A percentile compares a stretch with the other conserved stretches of the same genome.
phyloP scores from a whole-genome alignment of 2,329 filamentous ascomycete genomes.

The Neurospora sp. region DNA sequence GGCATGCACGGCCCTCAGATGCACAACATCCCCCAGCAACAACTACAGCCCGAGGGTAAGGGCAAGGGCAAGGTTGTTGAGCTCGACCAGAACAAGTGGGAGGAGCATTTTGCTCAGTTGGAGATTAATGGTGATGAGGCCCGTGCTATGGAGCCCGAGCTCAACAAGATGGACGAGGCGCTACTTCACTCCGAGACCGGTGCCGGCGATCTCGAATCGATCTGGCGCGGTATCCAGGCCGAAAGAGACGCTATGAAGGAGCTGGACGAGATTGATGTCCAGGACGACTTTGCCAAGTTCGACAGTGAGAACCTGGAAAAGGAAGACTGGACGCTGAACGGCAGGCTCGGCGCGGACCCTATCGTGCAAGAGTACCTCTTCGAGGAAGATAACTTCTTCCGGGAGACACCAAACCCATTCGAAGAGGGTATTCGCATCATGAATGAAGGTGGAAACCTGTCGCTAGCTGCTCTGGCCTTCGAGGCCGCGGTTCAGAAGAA shows the following conservation, averaged over 20 bases:
- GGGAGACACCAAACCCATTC: slow-evolving; percentile 66
- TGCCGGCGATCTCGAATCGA: slow-evolving; percentile 80
- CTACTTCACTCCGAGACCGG: slow-evolving; percentile 60
- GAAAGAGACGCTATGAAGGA: slow-evolving; percentile 61
- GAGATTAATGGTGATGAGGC: slow-evolving; percentile 62
- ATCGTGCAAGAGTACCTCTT: slow-evolving; percentile 86
- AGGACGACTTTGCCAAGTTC: slow-evolving; percentile 60
- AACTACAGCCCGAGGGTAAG: slow-evolving; percentile 44
- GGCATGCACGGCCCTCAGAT: slow-evolving; percentile 30
- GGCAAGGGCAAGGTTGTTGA: slow-evolving; percentile 92
- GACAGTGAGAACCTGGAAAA: slow-evolving; percentile 38
- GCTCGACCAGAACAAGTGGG: slow-evolving; percentile 89
- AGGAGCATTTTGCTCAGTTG: slow-evolving; percentile 88
- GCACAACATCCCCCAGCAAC: slow-evolving; percentile 35
- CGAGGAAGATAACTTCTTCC: slow-evolving; percentile 87
- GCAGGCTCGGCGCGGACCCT: slow-evolving; percentile 58
- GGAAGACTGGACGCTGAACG: slow-evolving; percentile 58
- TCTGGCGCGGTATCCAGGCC: slow-evolving; percentile 76
- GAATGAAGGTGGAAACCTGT: slow-evolving; percentile 87
- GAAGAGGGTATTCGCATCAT: slow-evolving; percentile 90
- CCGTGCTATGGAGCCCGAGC: slow-evolving; percentile 70
- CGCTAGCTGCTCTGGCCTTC: slow-evolving; percentile 85
- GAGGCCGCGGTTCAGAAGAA: slow-evolving; percentile 92
- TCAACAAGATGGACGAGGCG: slow-evolving; percentile 71
- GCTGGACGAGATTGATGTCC: slow-evolving; percentile 47